phyloP scores from a whole-genome alignment of 1,284 basidiomycete species.

The Cryptococcus sp. region DNA sequence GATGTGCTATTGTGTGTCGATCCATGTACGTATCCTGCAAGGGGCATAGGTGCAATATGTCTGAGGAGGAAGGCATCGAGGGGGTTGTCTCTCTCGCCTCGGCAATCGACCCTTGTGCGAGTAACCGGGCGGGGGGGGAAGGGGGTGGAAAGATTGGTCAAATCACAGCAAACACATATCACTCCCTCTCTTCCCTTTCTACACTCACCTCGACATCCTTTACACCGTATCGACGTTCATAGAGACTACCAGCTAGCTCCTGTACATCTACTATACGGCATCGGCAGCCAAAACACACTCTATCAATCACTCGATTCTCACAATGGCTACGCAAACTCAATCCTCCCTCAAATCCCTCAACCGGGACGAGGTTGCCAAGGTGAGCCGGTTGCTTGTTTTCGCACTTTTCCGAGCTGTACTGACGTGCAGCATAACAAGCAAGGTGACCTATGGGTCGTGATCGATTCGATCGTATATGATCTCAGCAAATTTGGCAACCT shows the following conservation, averaged over 20 bases:
- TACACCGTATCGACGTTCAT: too few species aligned
- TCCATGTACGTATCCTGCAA: too few species aligned
- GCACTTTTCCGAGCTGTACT: not conserved
- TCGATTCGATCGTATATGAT: constrained; percentile 78
- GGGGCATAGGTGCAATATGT: constrained; percentile 3
- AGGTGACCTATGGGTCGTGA: constrained; percentile 72
- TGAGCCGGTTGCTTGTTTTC: constrained; percentile 14
- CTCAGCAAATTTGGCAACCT: constrained; percentile 68
- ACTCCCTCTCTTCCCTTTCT: not conserved
- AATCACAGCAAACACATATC: not conserved
- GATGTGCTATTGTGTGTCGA: too few species aligned
- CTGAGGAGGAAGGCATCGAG: not conserved
- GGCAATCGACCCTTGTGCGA: not conserved
- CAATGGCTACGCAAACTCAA: constrained; percentile 16
- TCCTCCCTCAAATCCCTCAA: constrained; percentile 39
- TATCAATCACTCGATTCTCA: not conserved
- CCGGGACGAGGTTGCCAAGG: constrained; percentile 48
- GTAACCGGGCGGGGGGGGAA: not conserved
- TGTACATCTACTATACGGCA: not conserved
- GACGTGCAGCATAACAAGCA: constrained; percentile 63
- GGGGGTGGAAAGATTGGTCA: not conserved
- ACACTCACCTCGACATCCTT: not conserved
- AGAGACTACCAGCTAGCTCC: too few species aligned
- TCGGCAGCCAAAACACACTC: not conserved
- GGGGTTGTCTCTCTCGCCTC: not conserved